Conservation (phyloP, 805 yeast genomes). For the Cyberlindnera xylosilytica region DNA sequence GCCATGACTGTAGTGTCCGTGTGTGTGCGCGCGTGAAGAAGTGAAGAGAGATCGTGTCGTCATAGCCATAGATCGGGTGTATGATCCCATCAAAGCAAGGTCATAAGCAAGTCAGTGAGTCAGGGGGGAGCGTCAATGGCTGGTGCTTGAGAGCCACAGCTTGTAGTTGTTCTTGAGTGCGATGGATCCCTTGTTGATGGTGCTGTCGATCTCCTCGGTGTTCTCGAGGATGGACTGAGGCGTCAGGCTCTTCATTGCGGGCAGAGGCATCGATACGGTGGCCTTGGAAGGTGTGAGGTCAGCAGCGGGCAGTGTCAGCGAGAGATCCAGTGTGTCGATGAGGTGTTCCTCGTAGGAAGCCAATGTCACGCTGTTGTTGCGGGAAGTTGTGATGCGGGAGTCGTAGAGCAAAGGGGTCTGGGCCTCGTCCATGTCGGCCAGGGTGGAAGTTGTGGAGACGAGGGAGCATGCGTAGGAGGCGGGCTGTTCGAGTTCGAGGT, state of each 20-base stretch:
- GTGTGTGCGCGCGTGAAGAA: too few relatives aligned
- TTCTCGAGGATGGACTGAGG: background rate
- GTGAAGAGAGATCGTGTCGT: background rate
- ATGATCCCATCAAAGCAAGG: too few relatives aligned
- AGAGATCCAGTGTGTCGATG: conserved; percentile 23
- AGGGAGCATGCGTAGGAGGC: conserved; percentile 20
- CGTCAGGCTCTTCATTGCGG: background rate
- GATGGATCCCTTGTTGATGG: conserved; percentile 23
- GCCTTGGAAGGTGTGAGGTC: too few relatives aligned
- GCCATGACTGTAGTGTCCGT: too few relatives aligned
- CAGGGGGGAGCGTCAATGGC: background rate
- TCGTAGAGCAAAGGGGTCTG: conserved; percentile 27
- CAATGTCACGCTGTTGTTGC: conserved; percentile 16
- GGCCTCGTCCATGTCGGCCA: conserved; percentile 20
- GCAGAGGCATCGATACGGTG: background rate
- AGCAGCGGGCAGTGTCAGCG: too few relatives aligned
- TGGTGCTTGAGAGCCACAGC: conserved; percentile 17
- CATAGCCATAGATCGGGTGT: too few relatives aligned
- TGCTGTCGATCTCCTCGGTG: conserved; percentile 15
- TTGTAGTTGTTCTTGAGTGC: conserved; percentile 27
- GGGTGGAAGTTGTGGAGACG: conserved; percentile 18
- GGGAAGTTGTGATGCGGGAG: conserved; percentile 20
- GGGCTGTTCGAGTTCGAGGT: conserved; percentile 13
- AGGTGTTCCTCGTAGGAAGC: conserved; percentile 22
- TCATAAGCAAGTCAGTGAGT: too few relatives aligned